Evolutionary conservation across 2,329 filamentous ascomycete genomes (phyloP), one percentile per base, ranked within the genome.

Genomic region (Macrophomina tecta): DNA sequence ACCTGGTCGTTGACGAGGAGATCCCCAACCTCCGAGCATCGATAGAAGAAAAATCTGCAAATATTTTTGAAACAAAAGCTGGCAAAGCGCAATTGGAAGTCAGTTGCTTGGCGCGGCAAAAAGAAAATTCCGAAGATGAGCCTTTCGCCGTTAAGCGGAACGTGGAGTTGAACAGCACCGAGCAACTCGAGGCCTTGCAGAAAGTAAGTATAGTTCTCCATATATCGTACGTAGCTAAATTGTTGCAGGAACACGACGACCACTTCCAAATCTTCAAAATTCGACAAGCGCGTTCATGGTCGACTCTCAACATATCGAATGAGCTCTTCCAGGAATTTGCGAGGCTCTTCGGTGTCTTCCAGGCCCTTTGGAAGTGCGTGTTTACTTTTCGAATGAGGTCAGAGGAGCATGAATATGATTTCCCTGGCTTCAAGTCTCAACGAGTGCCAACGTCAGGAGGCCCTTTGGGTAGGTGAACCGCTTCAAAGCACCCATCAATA

Each of bases 281-380:
- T 5, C 62, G 63, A 3, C 68, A 69, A 34, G 42, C 64, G 36
- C 62, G 63, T 23, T 66, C 66, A 3, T 69, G 68, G 68, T 52
- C 68, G 1, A 64, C 62, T 18, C 36, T 69, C 5, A 40, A 69
- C 32, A 66, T 69, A 42, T 62, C 63, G 0, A 18, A 14, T 7
- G 36, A 55, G 45, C 36, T 66, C 2, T 56, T 68, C n/a, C 7
- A 55, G 32, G 32, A 4, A 2, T 66, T 66, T 8, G 28, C 51
- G 18, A 11, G 18, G 0, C 8, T 8, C 1, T 66, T 66, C 16
- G 28, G 28, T 14, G 52, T 64, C 4, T 69, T 68, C n/a, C n/a
- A 11, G 18, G n/a, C 64, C 5, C 46, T 69, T 23, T 69, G 68
- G 68, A 66, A 62, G 3, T 66, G 66, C 53, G 36, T 64, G 4